These are phyloP conservation scores for Vanrija pseudolonga DNA, from an alignment of 1,284 basidiomycete genomes.

Conservation along the genomic window DNA sequence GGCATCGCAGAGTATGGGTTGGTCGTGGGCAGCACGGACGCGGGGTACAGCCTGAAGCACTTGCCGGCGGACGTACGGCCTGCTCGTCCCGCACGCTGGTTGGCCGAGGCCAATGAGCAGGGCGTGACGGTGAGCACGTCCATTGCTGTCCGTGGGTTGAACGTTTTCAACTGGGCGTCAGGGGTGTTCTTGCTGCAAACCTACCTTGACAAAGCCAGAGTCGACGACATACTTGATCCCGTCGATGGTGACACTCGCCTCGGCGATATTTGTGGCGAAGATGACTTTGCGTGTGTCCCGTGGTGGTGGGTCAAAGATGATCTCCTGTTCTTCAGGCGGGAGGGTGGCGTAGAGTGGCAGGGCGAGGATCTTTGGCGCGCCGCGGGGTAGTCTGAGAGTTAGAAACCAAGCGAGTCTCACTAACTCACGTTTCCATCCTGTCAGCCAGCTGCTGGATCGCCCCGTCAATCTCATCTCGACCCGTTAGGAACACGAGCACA, in stretches of 20 bases:
- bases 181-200: constrained; percentile 12
- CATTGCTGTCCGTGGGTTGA: constrained; percentile 74
- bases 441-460: constrained; percentile 80
- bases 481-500: constrained; percentile 88
- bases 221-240: constrained; percentile 95
- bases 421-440: constrained; percentile 64
- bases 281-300: constrained; percentile 81
- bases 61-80: constrained; percentile 86
- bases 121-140: constrained; percentile 76
- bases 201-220: constrained; percentile 87
- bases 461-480: constrained; percentile 93
- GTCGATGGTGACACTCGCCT: constrained; percentile 95
- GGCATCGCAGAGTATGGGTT: constrained; percentile 49
- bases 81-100: constrained; percentile 83
- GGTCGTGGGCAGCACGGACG: constrained; percentile 59
- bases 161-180: constrained; percentile 65
- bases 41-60: constrained; percentile 88
- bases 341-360: constrained; percentile 86
- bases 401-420: constrained; percentile 17
- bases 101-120: constrained; percentile 76
- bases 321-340: constrained; percentile 76
- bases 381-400: constrained; percentile 60
- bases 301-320: constrained; percentile 73
- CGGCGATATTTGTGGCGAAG: constrained; percentile 92
- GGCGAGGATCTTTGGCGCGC: constrained; percentile 60